phyloP scores from a whole-genome alignment of 2,329 filamentous ascomycete species.

The Tolypocladium tundrense region DNA sequence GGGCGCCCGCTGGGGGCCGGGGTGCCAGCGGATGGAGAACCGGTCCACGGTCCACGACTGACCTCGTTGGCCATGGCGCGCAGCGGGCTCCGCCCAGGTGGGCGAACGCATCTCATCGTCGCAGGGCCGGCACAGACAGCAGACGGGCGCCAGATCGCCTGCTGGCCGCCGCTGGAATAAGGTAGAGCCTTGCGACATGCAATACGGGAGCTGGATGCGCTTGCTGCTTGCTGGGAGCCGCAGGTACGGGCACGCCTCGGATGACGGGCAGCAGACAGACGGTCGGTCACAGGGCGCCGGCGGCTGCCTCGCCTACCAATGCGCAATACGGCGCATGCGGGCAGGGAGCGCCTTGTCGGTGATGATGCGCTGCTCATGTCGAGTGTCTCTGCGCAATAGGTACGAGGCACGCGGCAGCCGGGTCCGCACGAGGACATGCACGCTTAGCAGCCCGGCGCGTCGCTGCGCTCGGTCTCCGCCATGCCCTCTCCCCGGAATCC shows the following conservation, averaged over 20 bases:
- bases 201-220: too few relatives aligned
- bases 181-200: too few relatives aligned
- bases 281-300: neutral
- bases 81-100: neutral
- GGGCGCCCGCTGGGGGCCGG: neutral
- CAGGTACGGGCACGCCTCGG: neutral
- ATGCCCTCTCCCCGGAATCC: neutral
- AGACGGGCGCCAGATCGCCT: neutral
- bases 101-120: conserved; percentile 1
- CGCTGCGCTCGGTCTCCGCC: neutral
- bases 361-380: neutral
- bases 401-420: neutral
- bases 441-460: neutral
- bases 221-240: too few relatives aligned
- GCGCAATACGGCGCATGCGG: neutral
- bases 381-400: neutral
- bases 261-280: neutral
- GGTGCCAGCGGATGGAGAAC: neutral
- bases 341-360: neutral
- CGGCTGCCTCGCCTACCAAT: neutral
- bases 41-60: neutral
- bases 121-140: neutral
- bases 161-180: neutral
- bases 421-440: neutral
- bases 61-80: neutral